Evolutionary conservation across 2,329 filamentous ascomycete species (phyloP).

Genomic region (Trichoderma breve): DNA sequence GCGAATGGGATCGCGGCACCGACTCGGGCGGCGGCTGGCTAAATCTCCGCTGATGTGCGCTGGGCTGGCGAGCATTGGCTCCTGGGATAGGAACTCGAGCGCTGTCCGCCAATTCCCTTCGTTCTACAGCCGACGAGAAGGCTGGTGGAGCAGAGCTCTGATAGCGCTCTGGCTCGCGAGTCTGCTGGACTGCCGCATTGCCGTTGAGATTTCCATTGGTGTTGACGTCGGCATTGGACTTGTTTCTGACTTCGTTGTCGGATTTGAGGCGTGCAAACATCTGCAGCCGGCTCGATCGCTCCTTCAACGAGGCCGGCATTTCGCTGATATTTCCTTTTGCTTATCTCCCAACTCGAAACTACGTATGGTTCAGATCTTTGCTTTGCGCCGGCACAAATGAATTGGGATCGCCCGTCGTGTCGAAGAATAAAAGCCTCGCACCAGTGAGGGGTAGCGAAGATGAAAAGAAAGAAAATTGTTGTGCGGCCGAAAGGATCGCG

Average conservation of each 20-base stretch:
- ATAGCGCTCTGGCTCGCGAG: conserved; percentile 24
- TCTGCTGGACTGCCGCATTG: conserved; percentile 24
- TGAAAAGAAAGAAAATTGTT: background rate
- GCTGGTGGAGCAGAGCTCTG: conserved; percentile 24
- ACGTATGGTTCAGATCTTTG: background rate
- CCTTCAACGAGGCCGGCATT: conserved; percentile 34
- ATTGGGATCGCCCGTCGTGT: background rate
- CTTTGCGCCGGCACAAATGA: background rate
- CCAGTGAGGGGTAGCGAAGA: background rate
- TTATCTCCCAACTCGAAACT: background rate
- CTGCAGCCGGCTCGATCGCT: conserved; percentile 32
- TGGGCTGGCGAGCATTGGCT: conserved; percentile 28
- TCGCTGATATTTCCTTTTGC: background rate
- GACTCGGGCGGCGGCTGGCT: conserved; percentile 27
- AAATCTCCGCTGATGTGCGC: conserved; percentile 29
- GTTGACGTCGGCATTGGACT: background rate
- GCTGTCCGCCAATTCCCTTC: conserved; percentile 34
- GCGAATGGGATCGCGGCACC: conserved; percentile 24
- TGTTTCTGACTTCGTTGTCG: conserved; percentile 24
- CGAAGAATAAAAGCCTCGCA: background rate
- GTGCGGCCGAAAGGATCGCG: background rate
- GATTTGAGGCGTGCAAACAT: conserved; percentile 33
- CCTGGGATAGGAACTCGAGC: conserved; percentile 38
- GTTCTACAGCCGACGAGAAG: conserved; percentile 24
- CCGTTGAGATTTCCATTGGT: background rate